Evolutionary conservation across 257 asterid genomes (phyloP).

Genomic region (Lithospermum erythrorhizon): DNA sequence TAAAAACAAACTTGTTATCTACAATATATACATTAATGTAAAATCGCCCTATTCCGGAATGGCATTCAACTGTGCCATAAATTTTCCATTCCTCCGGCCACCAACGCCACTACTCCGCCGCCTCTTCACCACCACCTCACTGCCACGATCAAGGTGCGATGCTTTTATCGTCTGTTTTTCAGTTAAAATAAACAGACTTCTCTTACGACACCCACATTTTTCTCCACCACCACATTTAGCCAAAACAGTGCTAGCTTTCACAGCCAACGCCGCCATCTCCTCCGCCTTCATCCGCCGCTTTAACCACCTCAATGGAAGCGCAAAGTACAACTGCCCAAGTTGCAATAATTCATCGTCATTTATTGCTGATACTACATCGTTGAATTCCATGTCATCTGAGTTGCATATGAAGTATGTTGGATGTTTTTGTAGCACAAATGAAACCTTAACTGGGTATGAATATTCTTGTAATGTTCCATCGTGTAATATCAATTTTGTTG

Average conservation of each 20-base stretch:
- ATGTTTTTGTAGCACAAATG: conserved; percentile 50
- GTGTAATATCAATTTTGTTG: conserved; percentile 57
- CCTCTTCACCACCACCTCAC: conserved; percentile 16
- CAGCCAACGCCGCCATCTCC: conserved; percentile 99
- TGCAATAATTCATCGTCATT: conserved; percentile 70
- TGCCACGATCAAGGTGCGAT: conserved; percentile 15
- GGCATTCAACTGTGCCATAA: conserved; percentile 41
- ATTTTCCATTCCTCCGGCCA: conserved; percentile 33
- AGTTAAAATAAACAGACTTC: conserved; percentile 15
- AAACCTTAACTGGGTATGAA: conserved; percentile 66
- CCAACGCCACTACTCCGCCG: conserved; percentile 18
- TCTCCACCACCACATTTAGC: conserved; percentile 8
- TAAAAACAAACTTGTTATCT: too few relatives aligned
- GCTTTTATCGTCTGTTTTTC: conserved; percentile 13
- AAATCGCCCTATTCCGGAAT: conserved; percentile 66
- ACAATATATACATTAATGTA: neutral
- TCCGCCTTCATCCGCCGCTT: conserved; percentile 57
- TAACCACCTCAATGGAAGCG: conserved; percentile 55
- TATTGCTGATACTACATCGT: conserved; percentile 53
- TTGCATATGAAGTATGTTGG: conserved; percentile 69
- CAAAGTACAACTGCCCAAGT: conserved; percentile 81
- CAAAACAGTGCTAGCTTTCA: conserved; percentile 81
- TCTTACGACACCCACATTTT: conserved; percentile 17
- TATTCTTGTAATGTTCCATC: conserved; percentile 83
- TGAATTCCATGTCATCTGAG: conserved; percentile 90